Percentiles rank a stretch among this genome's conserved stretches.
These are phyloP conservation scores for Cladosporium halotolerans DNA, from an alignment of 2,329 filamentous ascomycete genomes.

Conservation along the genomic window DNA sequence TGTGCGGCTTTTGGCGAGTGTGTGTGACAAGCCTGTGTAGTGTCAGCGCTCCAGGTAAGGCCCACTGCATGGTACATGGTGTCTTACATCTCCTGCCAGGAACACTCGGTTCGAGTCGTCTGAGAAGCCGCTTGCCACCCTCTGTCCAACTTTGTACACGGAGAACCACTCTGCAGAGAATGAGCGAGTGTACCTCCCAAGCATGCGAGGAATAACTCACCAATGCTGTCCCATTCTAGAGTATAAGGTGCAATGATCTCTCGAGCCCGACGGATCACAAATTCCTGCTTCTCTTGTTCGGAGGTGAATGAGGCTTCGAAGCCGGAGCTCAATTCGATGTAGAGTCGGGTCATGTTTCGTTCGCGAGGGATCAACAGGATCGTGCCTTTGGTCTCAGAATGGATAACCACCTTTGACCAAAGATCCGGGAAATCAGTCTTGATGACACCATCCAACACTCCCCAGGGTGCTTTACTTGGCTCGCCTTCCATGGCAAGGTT, in stretches of 20 bases:
- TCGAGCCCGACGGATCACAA: conserved; percentile 61
- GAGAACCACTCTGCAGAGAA: conserved; percentile 43
- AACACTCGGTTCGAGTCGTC: conserved; percentile 39
- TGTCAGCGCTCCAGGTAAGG: background rate
- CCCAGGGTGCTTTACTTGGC: conserved; percentile 57
- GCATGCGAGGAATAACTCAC: conserved; percentile 16
- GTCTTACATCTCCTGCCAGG: conserved; percentile 43
- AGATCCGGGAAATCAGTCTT: conserved; percentile 69
- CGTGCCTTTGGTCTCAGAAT: conserved; percentile 60
- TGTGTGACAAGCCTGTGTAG: conserved; percentile 32
- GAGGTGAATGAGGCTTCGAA: conserved; percentile 28
- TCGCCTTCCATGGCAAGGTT: conserved; percentile 44
- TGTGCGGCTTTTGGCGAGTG: conserved; percentile 40
- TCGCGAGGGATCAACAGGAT: conserved; percentile 70
- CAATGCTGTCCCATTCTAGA: conserved; percentile 39
- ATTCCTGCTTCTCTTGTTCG: conserved; percentile 50
- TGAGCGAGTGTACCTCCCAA: background rate
- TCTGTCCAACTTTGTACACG: conserved; percentile 45
- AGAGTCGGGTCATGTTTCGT: conserved; percentile 62
- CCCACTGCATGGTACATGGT: conserved; percentile 14
- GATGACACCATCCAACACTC: conserved; percentile 64
- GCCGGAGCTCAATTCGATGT: conserved; percentile 41
- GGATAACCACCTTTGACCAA: conserved; percentile 67
- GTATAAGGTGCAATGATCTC: conserved; percentile 42
- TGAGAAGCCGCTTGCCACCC: conserved; percentile 42